Conservation (phyloP, 108 stramenopile species). For the Conticribra guillardii region DNA sequence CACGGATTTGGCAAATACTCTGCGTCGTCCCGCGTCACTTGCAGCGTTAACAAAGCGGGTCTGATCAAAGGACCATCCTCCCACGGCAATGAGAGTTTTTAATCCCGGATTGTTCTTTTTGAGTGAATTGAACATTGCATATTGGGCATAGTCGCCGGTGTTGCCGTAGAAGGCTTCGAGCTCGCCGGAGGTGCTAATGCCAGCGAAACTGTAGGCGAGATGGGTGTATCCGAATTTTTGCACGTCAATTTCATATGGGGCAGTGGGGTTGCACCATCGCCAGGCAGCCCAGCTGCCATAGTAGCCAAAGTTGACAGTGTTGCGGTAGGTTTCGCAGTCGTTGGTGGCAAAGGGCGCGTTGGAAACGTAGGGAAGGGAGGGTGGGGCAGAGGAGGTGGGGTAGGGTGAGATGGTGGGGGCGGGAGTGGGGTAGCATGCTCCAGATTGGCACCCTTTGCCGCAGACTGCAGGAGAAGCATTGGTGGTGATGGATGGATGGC, state of each 20-base stretch:
- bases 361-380: too few species aligned
- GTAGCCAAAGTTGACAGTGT: constrained; percentile 35
- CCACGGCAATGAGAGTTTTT: constrained; percentile 36
- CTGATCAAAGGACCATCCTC: constrained; percentile 41
- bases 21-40: constrained; percentile 19
- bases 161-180: constrained; percentile 27
- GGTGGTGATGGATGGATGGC: too few species aligned
- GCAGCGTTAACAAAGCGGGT: constrained; percentile 20
- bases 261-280: constrained; percentile 17
- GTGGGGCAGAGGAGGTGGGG: too few species aligned
- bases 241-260: constrained; percentile 20
- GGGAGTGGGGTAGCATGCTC: too few species aligned
- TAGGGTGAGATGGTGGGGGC: too few species aligned
- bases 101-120: constrained; percentile 22
- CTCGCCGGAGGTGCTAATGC: constrained; percentile 1
- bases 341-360: too few species aligned
- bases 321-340: background rate
- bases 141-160: constrained; percentile 1
- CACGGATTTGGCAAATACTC: constrained; percentile 31
- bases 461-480: too few species aligned
- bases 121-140: constrained; percentile 13
- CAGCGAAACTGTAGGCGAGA: constrained; percentile 24
- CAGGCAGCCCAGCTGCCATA: constrained; percentile 27
- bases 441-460: too few species aligned
- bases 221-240: constrained; percentile 30